Conservation (phyloP, 2,329 filamentous ascomycete species). For the Orbilia quercus region DNA sequence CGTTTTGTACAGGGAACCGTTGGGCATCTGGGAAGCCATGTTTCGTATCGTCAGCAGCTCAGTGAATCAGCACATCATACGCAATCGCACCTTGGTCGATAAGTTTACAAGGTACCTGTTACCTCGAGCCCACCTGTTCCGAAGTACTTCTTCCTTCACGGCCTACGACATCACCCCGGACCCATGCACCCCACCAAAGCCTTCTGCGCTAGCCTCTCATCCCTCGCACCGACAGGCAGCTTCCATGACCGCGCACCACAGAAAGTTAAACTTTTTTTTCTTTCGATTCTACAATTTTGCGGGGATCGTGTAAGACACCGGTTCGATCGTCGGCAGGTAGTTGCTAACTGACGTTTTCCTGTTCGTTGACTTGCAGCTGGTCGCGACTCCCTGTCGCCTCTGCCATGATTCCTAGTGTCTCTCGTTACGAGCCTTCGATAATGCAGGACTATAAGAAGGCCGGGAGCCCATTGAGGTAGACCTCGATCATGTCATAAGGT, state of each 20-base stretch:
- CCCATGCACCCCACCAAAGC: constrained; percentile 43
- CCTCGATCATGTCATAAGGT: constrained; percentile 15
- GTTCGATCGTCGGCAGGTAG: constrained; percentile 43
- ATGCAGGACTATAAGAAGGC: constrained; percentile 47
- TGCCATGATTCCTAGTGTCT: constrained; percentile 36
- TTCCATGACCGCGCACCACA: constrained; percentile 36
- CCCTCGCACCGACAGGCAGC: constrained; percentile 34
- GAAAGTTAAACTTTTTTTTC: constrained; percentile 10
- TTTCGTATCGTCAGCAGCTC: constrained; percentile 12
- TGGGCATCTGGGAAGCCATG: constrained; percentile 24
- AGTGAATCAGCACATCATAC: constrained; percentile 6
- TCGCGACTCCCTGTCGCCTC: constrained; percentile 23
- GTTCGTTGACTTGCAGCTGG: constrained; percentile 14
- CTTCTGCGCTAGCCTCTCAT: constrained; percentile 23
- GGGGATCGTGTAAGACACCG: constrained; percentile 32
- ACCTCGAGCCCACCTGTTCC: constrained; percentile 20
- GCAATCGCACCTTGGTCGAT: constrained; percentile 23
- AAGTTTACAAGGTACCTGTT: constrained; percentile 37
- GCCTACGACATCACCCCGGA: constrained; percentile 45
- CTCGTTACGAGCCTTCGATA: constrained; percentile 5
- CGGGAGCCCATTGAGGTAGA: constrained; percentile 7
- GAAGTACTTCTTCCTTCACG: constrained; percentile 24
- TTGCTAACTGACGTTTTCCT: constrained; percentile 53
- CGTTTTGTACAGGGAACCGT: constrained; percentile 41
- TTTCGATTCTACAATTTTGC: constrained; percentile 5